Evolutionary conservation across 768 basidiomycete genomes (phyloP).

Genomic region (Phaeotremella skinneri): DNA sequence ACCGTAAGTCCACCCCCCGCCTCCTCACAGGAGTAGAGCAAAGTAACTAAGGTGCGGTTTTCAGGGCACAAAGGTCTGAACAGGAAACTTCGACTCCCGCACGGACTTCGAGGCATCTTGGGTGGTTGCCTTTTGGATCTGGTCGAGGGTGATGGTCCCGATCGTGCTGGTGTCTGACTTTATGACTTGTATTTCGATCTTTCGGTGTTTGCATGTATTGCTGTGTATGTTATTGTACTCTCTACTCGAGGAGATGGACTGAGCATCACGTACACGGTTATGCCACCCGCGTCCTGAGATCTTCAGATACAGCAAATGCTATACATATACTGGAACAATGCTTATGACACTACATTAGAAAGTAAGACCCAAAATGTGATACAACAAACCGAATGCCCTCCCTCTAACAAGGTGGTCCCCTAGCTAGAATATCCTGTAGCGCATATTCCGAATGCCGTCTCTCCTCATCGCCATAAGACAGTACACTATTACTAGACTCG

Average conservation of each 20-base stretch:
- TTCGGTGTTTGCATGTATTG: too few relatives aligned
- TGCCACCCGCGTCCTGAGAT: too few relatives aligned
- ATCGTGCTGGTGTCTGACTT: too few relatives aligned
- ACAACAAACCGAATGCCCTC: too few relatives aligned
- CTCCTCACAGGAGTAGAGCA: not conserved
- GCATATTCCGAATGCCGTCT: not conserved
- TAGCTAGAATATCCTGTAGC: not conserved
- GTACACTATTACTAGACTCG: not conserved
- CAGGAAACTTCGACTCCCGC: not conserved
- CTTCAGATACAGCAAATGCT: too few relatives aligned
- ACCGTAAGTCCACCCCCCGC: slow-evolving; percentile 10
- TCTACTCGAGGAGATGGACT: too few relatives aligned
- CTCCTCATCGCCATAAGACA: not conserved
- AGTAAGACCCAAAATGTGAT: too few relatives aligned
- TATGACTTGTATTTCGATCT: not conserved
- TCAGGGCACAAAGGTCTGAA: not conserved
- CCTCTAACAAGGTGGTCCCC: too few relatives aligned
- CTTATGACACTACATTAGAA: too few relatives aligned
- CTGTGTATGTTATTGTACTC: too few relatives aligned
- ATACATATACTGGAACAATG: too few relatives aligned
- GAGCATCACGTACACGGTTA: too few relatives aligned
- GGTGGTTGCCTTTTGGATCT: not conserved
- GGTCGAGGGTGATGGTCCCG: not conserved
- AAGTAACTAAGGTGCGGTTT: not conserved
- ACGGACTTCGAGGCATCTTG: not conserved